phyloP scores from a whole-genome alignment of 345 rosid species.

The Atalantia buxifolia region DNA sequence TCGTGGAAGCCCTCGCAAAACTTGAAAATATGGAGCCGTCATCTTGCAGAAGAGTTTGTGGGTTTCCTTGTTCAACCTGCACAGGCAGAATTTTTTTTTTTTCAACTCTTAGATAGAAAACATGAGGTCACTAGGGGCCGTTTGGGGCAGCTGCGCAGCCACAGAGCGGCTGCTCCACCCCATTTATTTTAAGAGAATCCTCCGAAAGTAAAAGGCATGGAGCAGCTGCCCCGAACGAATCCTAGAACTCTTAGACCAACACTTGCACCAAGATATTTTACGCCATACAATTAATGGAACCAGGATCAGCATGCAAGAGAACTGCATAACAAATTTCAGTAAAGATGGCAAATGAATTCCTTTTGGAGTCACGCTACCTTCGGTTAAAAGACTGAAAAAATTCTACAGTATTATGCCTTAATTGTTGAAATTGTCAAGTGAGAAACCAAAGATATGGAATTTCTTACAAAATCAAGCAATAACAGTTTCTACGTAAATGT shows the following conservation, averaged over 20 bases:
- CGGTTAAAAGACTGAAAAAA: not conserved
- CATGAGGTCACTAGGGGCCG: not conserved
- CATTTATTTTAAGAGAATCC: too few relatives aligned
- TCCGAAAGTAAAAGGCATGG: too few relatives aligned
- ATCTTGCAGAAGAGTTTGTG: constrained; percentile 57
- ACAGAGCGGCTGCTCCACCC: too few relatives aligned
- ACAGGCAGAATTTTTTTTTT: not conserved
- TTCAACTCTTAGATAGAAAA: not conserved
- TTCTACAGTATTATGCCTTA: too few relatives aligned
- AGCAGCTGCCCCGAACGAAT: too few relatives aligned
- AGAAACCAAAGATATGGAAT: too few relatives aligned
- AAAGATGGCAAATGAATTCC: not conserved
- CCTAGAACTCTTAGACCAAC: not conserved
- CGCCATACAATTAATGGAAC: not conserved
- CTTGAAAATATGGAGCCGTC: constrained; percentile 56
- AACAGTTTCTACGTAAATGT: too few relatives aligned
- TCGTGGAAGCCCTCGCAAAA: constrained; percentile 74
- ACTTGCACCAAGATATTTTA: not conserved
- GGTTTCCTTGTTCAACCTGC: constrained; percentile 79
- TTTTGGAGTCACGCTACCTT: not conserved
- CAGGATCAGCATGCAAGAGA: too few relatives aligned
- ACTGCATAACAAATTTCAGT: not conserved
- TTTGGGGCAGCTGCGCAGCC: too few relatives aligned
- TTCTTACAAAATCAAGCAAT: too few relatives aligned
- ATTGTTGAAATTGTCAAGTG: too few relatives aligned